Percentiles rank a stretch among this genome's conserved stretches.
These are phyloP conservation scores for Rhodotorula paludigena DNA, from an alignment of 768 basidiomycete species.

Conservation along the genomic window DNA sequence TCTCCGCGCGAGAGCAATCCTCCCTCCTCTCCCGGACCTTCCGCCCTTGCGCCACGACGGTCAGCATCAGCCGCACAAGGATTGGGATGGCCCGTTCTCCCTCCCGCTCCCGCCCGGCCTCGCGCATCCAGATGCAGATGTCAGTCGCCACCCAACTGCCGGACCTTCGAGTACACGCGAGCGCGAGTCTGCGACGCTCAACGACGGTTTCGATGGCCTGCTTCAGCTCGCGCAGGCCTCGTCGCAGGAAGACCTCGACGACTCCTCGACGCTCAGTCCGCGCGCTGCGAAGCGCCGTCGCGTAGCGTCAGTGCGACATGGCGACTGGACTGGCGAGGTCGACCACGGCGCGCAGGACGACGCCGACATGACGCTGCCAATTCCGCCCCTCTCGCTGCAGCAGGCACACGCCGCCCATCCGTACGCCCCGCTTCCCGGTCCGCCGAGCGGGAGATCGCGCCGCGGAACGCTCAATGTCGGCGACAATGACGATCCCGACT, in stretches of 20 bases:
- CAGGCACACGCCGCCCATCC: not conserved
- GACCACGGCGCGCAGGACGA: no score
- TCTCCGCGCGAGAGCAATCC: not conserved
- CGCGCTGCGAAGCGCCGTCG: not conserved
- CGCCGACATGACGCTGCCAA: no score
- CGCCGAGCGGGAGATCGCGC: not conserved
- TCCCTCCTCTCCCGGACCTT: no score
- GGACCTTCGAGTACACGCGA: no score
- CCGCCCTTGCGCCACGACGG: no score
- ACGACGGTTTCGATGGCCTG: not conserved
- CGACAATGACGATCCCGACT: not conserved
- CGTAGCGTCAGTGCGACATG: no score
- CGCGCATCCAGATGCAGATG: no score
- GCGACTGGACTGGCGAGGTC: no score
- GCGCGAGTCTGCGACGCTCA: no score
- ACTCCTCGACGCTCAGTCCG: not conserved
- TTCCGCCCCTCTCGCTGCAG: no score
- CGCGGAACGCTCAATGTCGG: not conserved
- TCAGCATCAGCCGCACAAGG: no score
- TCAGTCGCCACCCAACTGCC: no score
- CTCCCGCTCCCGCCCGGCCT: not conserved
- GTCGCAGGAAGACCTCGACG: not conserved
- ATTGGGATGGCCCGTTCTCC: not conserved
- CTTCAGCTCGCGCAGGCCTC: slow-evolving; percentile 2
- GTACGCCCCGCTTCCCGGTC: not conserved